Base-by-base conservation (phyloP, 345 rosid genomes). In the Lagerstroemia speciosa region DNA sequence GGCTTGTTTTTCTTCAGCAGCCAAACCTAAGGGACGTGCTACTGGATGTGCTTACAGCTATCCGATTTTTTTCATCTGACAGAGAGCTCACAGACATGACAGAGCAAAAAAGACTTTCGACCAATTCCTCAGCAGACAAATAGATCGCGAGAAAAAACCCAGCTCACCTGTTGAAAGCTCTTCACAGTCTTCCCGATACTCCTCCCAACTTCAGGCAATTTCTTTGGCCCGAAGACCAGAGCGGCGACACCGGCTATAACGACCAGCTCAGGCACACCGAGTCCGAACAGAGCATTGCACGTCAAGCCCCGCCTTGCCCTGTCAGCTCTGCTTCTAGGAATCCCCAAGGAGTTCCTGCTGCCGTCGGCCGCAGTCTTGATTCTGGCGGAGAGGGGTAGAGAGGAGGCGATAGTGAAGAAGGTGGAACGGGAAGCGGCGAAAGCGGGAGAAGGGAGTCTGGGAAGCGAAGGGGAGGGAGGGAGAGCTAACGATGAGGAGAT, bases 201-300 rank as follows among this genome's bases (percentile, higher is more conserved):
- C 80, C 64, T 93, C 41, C 98, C 97, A 11, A 93, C 91, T 83
- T 93, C 96, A 43, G 98, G 98, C 81, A 93, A 82, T 66, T 93
- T 82, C 81, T 91, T 93, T 70, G 98, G 98, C 64, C 98, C 98
- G 73, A 93, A 93, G 68, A 93, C 85, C 68, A 93, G 71, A 45
- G 96, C 92, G 77, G 89, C 89, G 60, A 93, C 96, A 20, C 97
- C 98, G 69, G 90, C 98, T 77, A 93, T 93, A 67, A 93, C 98
- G 60, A 85, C 97, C 29, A 93, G 87, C 78, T 93, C 98, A 36
- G 97, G 97, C 31, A 93, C 97, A 46, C 97, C 97, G 14, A 93
- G 85, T 62, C 98, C 98, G 64, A 93, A 93, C 86, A 91, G 71
- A 57, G 94, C 89, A 77, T 89, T 83, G 81, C 92, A 89, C 70